Evolutionary conservation across 192 early-diverging fungal species (phyloP), one percentile per base, ranked within the genome.

Genomic region (Radiomyces spectabilis): DNA sequence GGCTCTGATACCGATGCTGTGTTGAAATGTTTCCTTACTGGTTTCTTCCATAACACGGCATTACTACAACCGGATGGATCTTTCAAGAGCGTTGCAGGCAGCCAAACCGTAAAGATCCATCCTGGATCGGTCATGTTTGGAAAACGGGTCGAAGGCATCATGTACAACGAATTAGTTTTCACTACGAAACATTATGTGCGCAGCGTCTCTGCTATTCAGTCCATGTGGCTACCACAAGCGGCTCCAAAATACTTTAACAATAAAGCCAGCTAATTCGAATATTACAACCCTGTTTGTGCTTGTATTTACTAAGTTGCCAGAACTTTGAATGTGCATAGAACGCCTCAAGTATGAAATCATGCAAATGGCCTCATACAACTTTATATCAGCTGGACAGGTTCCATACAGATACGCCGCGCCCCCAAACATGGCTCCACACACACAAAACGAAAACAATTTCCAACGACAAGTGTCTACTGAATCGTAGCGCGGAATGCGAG

Each of bases 161-260:
- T 96, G 68, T 97, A 89, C 64, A 88, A 87, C 61, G 93, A 97
- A 65, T 68, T 95, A 42, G 94, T 91, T 5, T 86, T 89, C 35
- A 99, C 97, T 0, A 86, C 88, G 21, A 85, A 82, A 43, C 80
- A 92, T 46, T 96, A 96, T 71, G 84, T 96, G 41, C 79, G 94
- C 13, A 83, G 86, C 32, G 85, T 91, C 0, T 88, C 86, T 18
- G 76, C 82, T 0, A 81, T 93, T 4, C 85, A 95, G 55, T 78
- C 86, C 30, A 53, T 69, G 16, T 99, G 97, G 94, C 65, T 97
- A 33, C 63, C 81, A 0, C 76, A 84, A 55, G 84, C 84, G 4
- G 82, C 91, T 12, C 89, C 93, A 9, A 81, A 84, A n/a, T 86
- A 88, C 37, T 90, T 84, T 51, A 65, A 65, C 24, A 56, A 71